A percentile compares a stretch with the other conserved stretches of the same genome.
Evolutionary conservation across 306 rosid genomes (phyloP).

Genomic region (Potentilla sterilis): DNA sequence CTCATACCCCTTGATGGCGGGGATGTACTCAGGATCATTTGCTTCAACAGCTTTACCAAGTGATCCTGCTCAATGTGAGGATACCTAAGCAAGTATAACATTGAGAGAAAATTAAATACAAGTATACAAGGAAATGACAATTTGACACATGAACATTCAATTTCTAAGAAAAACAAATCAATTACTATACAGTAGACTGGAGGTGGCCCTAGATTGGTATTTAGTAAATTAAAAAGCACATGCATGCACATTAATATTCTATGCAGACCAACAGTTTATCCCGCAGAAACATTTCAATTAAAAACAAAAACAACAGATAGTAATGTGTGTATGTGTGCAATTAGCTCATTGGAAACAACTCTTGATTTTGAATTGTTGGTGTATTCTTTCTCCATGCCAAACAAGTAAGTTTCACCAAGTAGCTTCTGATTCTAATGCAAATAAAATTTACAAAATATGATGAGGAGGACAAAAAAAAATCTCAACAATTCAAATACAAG

Average conservation of each 20-base stretch:
- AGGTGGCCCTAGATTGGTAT: not conserved
- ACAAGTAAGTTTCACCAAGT: not conserved
- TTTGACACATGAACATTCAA: too few species aligned
- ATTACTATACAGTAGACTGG: not conserved
- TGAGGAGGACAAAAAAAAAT: not conserved
- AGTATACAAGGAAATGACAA: conserved; percentile 8
- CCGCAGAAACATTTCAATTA: not conserved
- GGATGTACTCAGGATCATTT: conserved; percentile 55
- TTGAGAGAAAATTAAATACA: conserved; percentile 21
- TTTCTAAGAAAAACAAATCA: too few species aligned
- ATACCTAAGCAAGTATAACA: conserved; percentile 54
- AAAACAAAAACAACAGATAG: not conserved
- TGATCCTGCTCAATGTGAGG: conserved; percentile 87
- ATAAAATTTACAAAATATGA: not conserved
- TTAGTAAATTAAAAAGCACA: not conserved
- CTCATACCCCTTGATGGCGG: conserved; percentile 52
- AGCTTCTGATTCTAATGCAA: not conserved
- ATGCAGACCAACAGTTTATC: not conserved
- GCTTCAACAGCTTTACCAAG: conserved; percentile 90
- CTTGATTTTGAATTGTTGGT: conserved; percentile 4
- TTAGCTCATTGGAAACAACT: not conserved
- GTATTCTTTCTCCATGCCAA: not conserved
- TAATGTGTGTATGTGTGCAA: not conserved
- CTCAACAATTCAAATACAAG: not conserved
- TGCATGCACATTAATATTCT: not conserved